Evolutionary conservation across 495 filamentous ascomycete species (phyloP).

Genomic region (Xylaria scruposa): DNA sequence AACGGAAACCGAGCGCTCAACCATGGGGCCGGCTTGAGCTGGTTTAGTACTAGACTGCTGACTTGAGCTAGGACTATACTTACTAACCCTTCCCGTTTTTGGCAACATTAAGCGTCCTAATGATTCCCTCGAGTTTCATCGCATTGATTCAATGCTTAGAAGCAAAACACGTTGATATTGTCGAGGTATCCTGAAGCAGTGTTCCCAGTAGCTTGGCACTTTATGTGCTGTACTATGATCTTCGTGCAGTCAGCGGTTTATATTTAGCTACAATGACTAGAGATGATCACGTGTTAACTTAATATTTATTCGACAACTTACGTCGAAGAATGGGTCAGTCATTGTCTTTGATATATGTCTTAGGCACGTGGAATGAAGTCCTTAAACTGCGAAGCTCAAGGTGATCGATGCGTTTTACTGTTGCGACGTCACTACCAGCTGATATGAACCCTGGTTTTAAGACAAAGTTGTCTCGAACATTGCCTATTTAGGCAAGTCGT

Average conservation of each 20-base stretch:
- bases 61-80: background rate
- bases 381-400: too few species aligned
- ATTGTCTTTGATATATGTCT: background rate
- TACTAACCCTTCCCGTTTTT: background rate
- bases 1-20: background rate
- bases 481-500: background rate
- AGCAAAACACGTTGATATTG: background rate
- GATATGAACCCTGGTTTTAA: background rate
- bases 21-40: background rate
- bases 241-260: background rate
- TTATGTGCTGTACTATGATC: background rate
- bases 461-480: background rate
- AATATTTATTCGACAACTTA: background rate
- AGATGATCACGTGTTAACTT: background rate
- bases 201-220: background rate
- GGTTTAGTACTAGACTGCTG: background rate
- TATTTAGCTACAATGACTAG: background rate
- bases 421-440: background rate
- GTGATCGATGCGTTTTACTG: too few species aligned
- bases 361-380: background rate
- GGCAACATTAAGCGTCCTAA: background rate
- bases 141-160: background rate
- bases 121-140: background rate
- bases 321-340: background rate
- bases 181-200: background rate